Conservation (phyloP, 2,329 filamentous ascomycete genomes). For the Macroventuria anomochaeta region DNA sequence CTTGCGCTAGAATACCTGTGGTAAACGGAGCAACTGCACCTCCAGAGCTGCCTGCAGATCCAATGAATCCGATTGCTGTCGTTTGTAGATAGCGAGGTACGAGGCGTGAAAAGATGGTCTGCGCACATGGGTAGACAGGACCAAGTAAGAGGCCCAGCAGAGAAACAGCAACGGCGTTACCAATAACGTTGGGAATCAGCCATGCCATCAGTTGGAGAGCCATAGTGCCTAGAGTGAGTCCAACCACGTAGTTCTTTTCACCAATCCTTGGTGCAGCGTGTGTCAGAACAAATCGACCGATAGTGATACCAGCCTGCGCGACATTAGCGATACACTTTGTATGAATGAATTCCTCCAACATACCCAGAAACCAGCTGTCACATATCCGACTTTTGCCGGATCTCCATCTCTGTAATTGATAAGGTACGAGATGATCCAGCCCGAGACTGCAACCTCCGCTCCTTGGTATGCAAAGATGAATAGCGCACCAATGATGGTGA, state of each 20-base stretch:
- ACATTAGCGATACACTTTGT: neutral
- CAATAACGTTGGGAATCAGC: slow-evolving; percentile 73
- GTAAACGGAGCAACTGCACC: slow-evolving; percentile 71
- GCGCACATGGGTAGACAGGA: slow-evolving; percentile 78
- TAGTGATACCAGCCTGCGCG: slow-evolving; percentile 72
- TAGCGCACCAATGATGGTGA: slow-evolving; percentile 75
- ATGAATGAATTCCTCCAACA: neutral
- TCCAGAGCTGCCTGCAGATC: slow-evolving; percentile 71
- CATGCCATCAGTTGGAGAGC: slow-evolving; percentile 79
- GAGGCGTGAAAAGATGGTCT: slow-evolving; percentile 66
- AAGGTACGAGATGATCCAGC: slow-evolving; percentile 87
- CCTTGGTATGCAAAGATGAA: slow-evolving; percentile 90
- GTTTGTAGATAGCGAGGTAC: slow-evolving; percentile 67
- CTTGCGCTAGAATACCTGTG: slow-evolving; percentile 69
- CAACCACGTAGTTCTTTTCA: slow-evolving; percentile 72
- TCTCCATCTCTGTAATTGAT: slow-evolving; percentile 74
- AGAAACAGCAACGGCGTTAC: slow-evolving; percentile 56
- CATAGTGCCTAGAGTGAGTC: slow-evolving; percentile 65
- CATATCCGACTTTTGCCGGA: slow-evolving; percentile 76
- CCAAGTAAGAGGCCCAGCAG: slow-evolving; percentile 78
- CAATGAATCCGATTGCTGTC: slow-evolving; percentile 70
- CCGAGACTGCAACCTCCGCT: slow-evolving; percentile 81
- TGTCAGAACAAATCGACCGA: slow-evolving; percentile 75
- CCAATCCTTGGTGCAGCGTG: slow-evolving; percentile 71
- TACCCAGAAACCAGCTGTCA: slow-evolving; percentile 72